phyloP scores from a whole-genome alignment of 2,329 filamentous ascomycete species.

The Penicillium sclerotiorum region DNA sequence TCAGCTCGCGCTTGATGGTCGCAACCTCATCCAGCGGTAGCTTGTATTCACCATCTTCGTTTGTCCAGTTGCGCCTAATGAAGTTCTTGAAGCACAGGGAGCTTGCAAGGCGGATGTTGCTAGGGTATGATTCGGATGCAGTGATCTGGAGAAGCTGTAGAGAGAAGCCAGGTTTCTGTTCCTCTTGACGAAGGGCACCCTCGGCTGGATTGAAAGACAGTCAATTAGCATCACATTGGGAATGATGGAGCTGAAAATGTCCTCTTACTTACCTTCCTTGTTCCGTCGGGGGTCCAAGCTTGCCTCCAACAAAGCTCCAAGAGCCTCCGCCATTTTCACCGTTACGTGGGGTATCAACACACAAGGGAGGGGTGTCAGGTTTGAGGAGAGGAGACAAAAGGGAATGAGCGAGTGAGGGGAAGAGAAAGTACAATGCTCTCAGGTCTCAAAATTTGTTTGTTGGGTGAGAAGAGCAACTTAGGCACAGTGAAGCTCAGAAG shows the following conservation, averaged over 20 bases:
- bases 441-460: too few species aligned
- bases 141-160: slow-evolving; percentile 88
- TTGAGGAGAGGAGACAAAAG: slow-evolving; percentile 6
- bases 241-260: slow-evolving; percentile 9
- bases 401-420: neutral
- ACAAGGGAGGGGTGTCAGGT: slow-evolving; percentile 16
- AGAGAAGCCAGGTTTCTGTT: slow-evolving; percentile 84
- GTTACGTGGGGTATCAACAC: slow-evolving; percentile 33
- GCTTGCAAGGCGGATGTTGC: slow-evolving; percentile 80
- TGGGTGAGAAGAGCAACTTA: too few species aligned
- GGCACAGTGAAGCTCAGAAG: slow-evolving; percentile 20
- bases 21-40: slow-evolving; percentile 78
- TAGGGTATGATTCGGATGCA: slow-evolving; percentile 69
- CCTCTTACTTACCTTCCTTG: slow-evolving; percentile 86
- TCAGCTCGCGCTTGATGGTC: slow-evolving; percentile 92
- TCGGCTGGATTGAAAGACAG: slow-evolving; percentile 64
- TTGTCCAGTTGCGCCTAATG: slow-evolving; percentile 90
- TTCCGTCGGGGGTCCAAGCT: slow-evolving; percentile 86
- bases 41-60: slow-evolving; percentile 93
- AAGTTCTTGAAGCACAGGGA: slow-evolving; percentile 99
- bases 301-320: slow-evolving; percentile 74
- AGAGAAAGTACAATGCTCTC: neutral
- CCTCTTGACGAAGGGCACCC: slow-evolving; percentile 73
- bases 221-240: neutral
- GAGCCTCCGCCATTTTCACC: slow-evolving; percentile 61